These are phyloP conservation scores for Nitzschia putrida DNA, from an alignment of 108 stramenopile species.

Conservation along the genomic window DNA sequence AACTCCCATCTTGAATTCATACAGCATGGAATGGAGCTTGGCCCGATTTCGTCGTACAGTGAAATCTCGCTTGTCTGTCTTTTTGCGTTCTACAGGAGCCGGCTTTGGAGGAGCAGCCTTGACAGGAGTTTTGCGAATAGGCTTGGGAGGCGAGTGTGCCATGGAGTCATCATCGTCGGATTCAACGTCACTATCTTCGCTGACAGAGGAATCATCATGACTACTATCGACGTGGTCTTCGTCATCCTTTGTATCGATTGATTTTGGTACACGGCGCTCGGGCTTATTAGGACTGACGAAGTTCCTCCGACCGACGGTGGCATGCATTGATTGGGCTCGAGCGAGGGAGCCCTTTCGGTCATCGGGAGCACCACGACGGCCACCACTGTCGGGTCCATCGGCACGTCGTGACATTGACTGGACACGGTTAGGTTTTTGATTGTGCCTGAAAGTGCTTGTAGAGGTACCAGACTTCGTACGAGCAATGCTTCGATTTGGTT, in stretches of 20 bases:
- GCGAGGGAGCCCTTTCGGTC: constrained; percentile 7
- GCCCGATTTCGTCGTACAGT: constrained; percentile 30
- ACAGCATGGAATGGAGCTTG: constrained; percentile 35
- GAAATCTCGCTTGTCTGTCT: constrained; percentile 34
- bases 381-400: neutral
- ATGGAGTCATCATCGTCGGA: constrained; percentile 9
- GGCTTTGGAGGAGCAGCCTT: neutral
- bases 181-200: constrained; percentile 21
- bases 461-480: constrained; percentile 19
- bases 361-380: constrained; percentile 6
- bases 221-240: neutral
- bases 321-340: constrained; percentile 21
- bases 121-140: neutral
- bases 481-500: constrained; percentile 19
- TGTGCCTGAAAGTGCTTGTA: constrained; percentile 26
- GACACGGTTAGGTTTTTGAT: constrained; percentile 38
- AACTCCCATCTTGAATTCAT: constrained; percentile 36
- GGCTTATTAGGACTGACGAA: constrained; percentile 17
- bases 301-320: constrained; percentile 2
- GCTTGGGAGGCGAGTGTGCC: constrained; percentile 7
- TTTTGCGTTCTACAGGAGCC: constrained; percentile 4
- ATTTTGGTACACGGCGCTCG: constrained; percentile 14
- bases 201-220: neutral
- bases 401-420: constrained; percentile 29
- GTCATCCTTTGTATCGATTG: constrained; percentile 4